phyloP scores from a whole-genome alignment of 1,284 basidiomycete species.

The Boletus semigastroideus region DNA sequence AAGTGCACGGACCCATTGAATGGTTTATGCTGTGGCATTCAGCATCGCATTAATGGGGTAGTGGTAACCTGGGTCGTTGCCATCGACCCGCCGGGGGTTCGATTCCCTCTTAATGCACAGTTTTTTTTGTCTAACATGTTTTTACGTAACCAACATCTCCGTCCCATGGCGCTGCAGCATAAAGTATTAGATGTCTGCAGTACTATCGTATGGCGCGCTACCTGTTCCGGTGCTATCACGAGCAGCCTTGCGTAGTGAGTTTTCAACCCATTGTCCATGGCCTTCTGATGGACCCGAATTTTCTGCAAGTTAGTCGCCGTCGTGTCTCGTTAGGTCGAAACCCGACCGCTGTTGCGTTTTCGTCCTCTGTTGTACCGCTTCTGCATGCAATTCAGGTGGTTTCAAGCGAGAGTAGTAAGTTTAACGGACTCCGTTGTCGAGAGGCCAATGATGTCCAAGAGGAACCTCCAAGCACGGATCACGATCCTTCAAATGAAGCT shows the following conservation, averaged over 20 bases:
- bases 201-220: background rate
- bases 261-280: background rate
- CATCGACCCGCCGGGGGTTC: constrained; percentile 57
- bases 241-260: constrained; percentile 17
- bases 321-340: background rate
- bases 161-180: too few species aligned
- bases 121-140: too few species aligned
- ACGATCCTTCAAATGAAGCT: background rate
- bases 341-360: background rate
- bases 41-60: constrained; percentile 35
- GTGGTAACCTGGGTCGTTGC: constrained; percentile 39
- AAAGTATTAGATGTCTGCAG: too few species aligned
- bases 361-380: background rate
- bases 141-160: too few species aligned
- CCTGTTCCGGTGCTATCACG: background rate
- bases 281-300: background rate
- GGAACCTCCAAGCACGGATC: background rate
- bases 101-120: constrained; percentile 19
- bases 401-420: background rate
- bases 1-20: too few species aligned
- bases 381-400: background rate
- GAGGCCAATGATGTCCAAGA: background rate
- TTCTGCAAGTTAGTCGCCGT: constrained; percentile 5
- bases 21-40: too few species aligned
- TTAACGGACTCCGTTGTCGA: background rate